A percentile compares a stretch with the other conserved stretches of the same genome.
These are phyloP conservation scores for Paratrimastix pyriformis DNA, from an alignment of 78 protist genomes.

Conservation along the genomic window DNA sequence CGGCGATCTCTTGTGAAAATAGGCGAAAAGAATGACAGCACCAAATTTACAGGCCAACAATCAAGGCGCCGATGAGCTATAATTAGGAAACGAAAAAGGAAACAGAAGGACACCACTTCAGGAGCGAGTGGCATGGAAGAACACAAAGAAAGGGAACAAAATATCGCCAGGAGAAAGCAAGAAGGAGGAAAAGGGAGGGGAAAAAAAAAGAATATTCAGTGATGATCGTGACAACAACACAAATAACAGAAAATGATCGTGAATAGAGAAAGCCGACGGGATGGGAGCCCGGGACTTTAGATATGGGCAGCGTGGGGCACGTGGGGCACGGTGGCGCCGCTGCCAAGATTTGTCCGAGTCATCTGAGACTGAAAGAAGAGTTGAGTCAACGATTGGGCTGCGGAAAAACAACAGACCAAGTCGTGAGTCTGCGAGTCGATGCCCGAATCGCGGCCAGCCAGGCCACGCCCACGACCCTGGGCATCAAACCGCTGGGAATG, in stretches of 20 bases:
- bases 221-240: neutral
- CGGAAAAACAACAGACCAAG: no score
- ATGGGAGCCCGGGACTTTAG: neutral
- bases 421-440: slow-evolving; percentile 2
- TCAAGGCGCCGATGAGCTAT: neutral
- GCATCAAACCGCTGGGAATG: slow-evolving; percentile 1
- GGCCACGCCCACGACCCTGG: neutral
- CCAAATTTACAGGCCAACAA: neutral
- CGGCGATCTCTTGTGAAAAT: neutral
- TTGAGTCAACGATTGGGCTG: no score
- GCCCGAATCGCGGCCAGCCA: slow-evolving; percentile 9
- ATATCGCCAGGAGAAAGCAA: neutral
- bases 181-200: neutral
- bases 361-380: no score
- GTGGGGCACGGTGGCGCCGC: no score
- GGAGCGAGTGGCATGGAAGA: no score
- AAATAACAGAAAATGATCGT: neutral
- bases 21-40: neutral
- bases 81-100: neutral
- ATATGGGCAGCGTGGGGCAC: neutral
- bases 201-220: neutral
- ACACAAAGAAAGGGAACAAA: neutral
- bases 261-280: neutral
- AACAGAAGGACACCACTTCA: neutral
- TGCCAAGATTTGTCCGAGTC: no score